Base-by-base conservation (phyloP, 495 filamentous ascomycete genomes). In the Talaromyces liani region DNA sequence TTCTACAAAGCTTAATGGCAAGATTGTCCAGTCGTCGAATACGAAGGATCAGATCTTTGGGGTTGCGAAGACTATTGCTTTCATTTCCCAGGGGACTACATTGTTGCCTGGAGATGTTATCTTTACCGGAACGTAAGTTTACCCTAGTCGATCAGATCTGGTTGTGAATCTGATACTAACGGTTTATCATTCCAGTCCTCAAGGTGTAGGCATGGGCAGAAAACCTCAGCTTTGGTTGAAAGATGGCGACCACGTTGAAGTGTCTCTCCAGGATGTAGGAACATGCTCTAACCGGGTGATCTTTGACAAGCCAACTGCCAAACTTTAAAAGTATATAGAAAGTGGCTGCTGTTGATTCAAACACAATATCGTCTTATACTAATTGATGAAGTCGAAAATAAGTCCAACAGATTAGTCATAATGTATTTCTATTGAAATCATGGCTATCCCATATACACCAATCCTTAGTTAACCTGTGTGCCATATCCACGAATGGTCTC, bases 1-100 rank as follows among this genome's bases (percentile, higher is more conserved):
- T 54, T 75, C 73, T 51, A 90, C 88, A 0, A 86, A 82, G 64
- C 66, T 94, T 39, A 95, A 95, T 72, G 91, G 88, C 0, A 70
- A 84, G 71, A 81, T 76, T 4, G 84, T 91, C 4, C 91, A 96
- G 77, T 83, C 89, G 63, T 88, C 84, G 27, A 86, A 77, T 31
- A 96, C 91, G 3, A 79, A 79, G 57, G 91, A 94, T 71, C 90
- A 92, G 88, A 89, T 94, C 60, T 96, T 94, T 72, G 78, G 82
- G 59, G 87, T 94, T 24, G 86, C 81, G 24, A 78, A 90, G 73
- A 91, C 85, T 2, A 86, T 94, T 65, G 75, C 87, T 0, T 91
- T 92, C 67, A 71, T 96, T 49, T 90, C 86, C 62, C 88, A 85
- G 70, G 90, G 91, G 33, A 90, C 88, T 16, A 93, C 91, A 14